These are phyloP conservation scores for Melaleuca alternifolia DNA, from an alignment of 345 rosid genomes.

Conservation along the genomic window DNA sequence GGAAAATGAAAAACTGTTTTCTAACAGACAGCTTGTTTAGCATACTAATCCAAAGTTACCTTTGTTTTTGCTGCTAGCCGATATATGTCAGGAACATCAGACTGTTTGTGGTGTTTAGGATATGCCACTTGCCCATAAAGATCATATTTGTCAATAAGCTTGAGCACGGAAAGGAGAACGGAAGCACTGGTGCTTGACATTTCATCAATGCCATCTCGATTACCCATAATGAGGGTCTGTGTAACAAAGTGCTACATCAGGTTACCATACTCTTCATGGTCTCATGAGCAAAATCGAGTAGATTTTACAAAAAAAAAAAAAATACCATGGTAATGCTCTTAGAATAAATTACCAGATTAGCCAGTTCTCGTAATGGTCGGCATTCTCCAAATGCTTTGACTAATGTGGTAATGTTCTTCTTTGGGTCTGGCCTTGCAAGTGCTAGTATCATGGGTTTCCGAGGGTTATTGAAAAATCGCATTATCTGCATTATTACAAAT, in stretches of 20 bases:
- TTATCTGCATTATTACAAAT: slow-evolving; percentile 59
- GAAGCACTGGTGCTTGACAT: slow-evolving; percentile 95
- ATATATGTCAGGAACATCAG: slow-evolving; percentile 93
- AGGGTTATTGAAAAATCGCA: slow-evolving; percentile 92
- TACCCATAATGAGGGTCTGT: slow-evolving; percentile 97
- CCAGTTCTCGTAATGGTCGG: slow-evolving; percentile 92
- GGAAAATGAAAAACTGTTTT: neutral
- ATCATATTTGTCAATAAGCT: slow-evolving; percentile 97
- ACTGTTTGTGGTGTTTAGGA: slow-evolving; percentile 98
- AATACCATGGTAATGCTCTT: neutral
- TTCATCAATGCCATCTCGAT: slow-evolving; percentile 97
- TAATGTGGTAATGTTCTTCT: slow-evolving; percentile 93
- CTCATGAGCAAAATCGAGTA: neutral
- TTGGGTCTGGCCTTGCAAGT: slow-evolving; percentile 99
- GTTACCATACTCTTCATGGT: neutral
- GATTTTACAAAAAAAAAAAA: neutral
- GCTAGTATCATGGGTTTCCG: slow-evolving; percentile 98
- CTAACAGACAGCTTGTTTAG: too few relatives aligned
- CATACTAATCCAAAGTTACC: slow-evolving; percentile 40
- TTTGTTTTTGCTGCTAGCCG: slow-evolving; percentile 97
- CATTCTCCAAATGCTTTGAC: slow-evolving; percentile 99
- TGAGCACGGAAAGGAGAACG: slow-evolving; percentile 87
- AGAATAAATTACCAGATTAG: slow-evolving; percentile 68
- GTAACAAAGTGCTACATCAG: neutral
- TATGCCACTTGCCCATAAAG: slow-evolving; percentile 99